Conservation (phyloP, 2,329 filamentous ascomycete genomes). For the Alternaria tenuissima region DNA sequence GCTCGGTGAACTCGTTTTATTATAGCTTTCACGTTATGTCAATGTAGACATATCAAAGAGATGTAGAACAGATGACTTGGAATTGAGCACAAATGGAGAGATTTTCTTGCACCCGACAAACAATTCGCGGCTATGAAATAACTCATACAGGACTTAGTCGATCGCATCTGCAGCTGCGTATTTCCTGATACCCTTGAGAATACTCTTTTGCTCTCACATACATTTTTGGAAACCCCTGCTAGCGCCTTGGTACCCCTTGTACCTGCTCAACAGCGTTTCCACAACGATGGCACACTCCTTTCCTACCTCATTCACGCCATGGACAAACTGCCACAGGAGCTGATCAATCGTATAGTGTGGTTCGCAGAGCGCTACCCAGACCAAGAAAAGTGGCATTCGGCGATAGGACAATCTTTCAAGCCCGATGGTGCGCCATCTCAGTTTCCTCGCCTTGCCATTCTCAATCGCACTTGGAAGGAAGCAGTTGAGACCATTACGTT, state of each 20-base stretch:
- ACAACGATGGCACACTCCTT: background rate
- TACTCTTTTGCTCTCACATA: too few relatives aligned
- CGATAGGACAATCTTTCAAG: constrained; percentile 8
- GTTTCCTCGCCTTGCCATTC: constrained; percentile 12
- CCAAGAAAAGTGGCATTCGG: constrained; percentile 6
- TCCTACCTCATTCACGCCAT: background rate
- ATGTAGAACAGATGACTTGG: too few relatives aligned
- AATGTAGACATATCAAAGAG: too few relatives aligned
- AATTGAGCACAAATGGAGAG: too few relatives aligned
- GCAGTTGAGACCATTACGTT: constrained; percentile 15
- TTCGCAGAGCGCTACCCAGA: constrained; percentile 9
- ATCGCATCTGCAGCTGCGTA: too few relatives aligned
- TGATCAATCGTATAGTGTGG: constrained; percentile 20
- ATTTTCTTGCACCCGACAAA: too few relatives aligned
- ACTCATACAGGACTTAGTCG: too few relatives aligned
- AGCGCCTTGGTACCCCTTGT: constrained; percentile 1
- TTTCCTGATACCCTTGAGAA: too few relatives aligned
- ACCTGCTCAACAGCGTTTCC: constrained; percentile 2
- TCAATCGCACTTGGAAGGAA: constrained; percentile 17
- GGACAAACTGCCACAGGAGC: constrained; percentile 25
- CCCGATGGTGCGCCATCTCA: background rate
- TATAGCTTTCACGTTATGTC: too few relatives aligned
- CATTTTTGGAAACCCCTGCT: background rate
- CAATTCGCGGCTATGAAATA: too few relatives aligned
- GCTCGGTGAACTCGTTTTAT: too few relatives aligned